These are phyloP conservation scores for Hypsizygus marmoreus DNA, from an alignment of 768 basidiomycete genomes.

Conservation along the genomic window DNA sequence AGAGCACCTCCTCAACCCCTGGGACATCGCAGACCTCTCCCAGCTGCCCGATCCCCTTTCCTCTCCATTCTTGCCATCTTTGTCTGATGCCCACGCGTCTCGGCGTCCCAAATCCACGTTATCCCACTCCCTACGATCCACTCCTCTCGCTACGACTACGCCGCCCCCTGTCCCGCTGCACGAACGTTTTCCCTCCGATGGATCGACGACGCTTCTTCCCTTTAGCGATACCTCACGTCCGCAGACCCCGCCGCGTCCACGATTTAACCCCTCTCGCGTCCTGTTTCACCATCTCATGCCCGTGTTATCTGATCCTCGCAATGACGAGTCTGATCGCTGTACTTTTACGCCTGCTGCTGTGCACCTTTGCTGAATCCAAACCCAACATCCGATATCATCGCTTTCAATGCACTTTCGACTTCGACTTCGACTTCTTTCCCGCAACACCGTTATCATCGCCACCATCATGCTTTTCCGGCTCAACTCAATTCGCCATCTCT, in stretches of 20 bases:
- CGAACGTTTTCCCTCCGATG: background rate
- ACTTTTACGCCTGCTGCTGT: slow-evolving; percentile 27
- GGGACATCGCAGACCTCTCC: slow-evolving; percentile 69
- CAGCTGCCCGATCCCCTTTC: slow-evolving; percentile 41
- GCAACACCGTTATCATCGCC: background rate
- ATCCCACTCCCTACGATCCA: background rate
- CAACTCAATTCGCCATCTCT: background rate
- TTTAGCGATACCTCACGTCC: slow-evolving; percentile 17
- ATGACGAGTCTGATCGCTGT: slow-evolving; percentile 30
- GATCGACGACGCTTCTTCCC: no score
- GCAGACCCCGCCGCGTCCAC: slow-evolving; percentile 35
- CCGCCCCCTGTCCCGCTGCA: slow-evolving; percentile 18
- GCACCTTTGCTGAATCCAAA: slow-evolving; percentile 12
- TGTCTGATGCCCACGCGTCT: slow-evolving; percentile 37
- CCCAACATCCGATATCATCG: background rate
- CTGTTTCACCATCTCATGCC: slow-evolving; percentile 67
- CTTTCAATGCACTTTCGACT: background rate
- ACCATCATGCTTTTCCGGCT: background rate
- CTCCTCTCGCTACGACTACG: slow-evolving; percentile 19
- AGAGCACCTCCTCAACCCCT: slow-evolving; percentile 39
- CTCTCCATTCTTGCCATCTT: slow-evolving; percentile 46
- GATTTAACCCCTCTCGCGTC: slow-evolving; percentile 49
- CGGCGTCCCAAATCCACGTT: slow-evolving; percentile 1
- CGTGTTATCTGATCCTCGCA: slow-evolving; percentile 42
- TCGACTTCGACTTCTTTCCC: background rate